Percentiles rank a stretch among this genome's conserved stretches.
Conservation (phyloP, 106 monocot species). For the Dendrobium huoshanense region DNA sequence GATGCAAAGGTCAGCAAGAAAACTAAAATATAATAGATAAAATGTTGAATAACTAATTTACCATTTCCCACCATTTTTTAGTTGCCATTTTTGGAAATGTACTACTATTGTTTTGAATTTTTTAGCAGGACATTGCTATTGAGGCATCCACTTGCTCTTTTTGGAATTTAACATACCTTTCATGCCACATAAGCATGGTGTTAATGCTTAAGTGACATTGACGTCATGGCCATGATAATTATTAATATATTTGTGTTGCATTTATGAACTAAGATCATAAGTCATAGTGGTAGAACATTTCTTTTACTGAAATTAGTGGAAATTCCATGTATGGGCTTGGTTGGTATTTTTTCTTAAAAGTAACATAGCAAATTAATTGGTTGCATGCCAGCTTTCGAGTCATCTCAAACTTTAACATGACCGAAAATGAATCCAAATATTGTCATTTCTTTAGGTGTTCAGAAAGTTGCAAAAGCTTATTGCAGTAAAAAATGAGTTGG, state of each 20-base stretch:
- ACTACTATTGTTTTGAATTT: not conserved
- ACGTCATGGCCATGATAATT: not conserved
- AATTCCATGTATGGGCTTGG: not conserved
- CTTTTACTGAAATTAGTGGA: not conserved
- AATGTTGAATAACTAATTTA: not conserved
- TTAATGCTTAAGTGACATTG: not conserved
- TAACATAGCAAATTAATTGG: not conserved
- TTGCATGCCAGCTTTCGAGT: not conserved
- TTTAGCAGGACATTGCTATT: not conserved
- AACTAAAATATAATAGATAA: not conserved
- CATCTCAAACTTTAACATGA: not conserved
- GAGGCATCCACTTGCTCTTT: not conserved
- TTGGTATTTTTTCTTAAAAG: not conserved
- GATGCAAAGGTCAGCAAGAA: not conserved
- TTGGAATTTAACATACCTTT: not conserved
- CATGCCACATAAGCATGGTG: not conserved
- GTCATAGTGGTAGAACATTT: not conserved
- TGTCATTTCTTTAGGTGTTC: constrained; percentile 43
- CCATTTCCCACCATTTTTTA: not conserved
- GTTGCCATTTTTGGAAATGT: not conserved
- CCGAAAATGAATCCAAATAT: not conserved
- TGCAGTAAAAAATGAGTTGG: constrained; percentile 58
- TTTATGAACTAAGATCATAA: not conserved
- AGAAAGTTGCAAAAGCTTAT: constrained; percentile 51
- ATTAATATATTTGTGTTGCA: not conserved